Evolutionary conservation across 2,329 filamentous ascomycete genomes (phyloP).

Genomic region (Penicillium sp.): DNA sequence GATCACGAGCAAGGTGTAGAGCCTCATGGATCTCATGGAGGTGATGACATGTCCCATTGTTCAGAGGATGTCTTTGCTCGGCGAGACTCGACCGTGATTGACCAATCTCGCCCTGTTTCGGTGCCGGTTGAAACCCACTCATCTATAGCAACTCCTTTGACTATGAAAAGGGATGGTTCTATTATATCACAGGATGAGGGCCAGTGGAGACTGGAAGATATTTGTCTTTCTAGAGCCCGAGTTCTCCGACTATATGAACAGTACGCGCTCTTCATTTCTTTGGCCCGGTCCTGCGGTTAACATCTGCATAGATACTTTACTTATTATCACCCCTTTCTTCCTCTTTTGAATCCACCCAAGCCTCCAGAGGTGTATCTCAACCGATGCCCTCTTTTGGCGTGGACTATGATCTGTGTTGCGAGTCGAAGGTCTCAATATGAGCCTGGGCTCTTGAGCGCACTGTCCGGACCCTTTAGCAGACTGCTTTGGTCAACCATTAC

Average conservation of each 20-base stretch:
- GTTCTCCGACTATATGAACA: constrained; percentile 46
- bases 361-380: constrained; percentile 57
- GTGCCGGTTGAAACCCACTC: constrained; percentile 34
- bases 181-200: constrained; percentile 39
- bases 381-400: constrained; percentile 60
- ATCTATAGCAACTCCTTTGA: constrained; percentile 34
- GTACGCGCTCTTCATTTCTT: constrained; percentile 23
- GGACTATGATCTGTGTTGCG: constrained; percentile 62
- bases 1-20: constrained; percentile 28
- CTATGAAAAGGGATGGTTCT: constrained; percentile 33
- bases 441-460: constrained; percentile 52
- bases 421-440: constrained; percentile 58
- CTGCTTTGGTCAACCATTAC: constrained; percentile 60
- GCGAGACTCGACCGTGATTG: constrained; percentile 31
- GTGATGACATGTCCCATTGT: constrained; percentile 34
- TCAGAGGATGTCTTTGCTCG: constrained; percentile 36
- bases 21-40: constrained; percentile 26
- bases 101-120: constrained; percentile 31
- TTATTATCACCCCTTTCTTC: constrained; percentile 62
- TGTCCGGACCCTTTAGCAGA: constrained; percentile 52
- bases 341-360: constrained; percentile 56
- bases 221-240: constrained; percentile 37
- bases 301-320: constrained; percentile 55
- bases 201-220: constrained; percentile 52
- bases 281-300: constrained; percentile 28